Evolutionary conservation across 495 filamentous ascomycete species (phyloP).

Genomic region (Aspergillus panamensis): DNA sequence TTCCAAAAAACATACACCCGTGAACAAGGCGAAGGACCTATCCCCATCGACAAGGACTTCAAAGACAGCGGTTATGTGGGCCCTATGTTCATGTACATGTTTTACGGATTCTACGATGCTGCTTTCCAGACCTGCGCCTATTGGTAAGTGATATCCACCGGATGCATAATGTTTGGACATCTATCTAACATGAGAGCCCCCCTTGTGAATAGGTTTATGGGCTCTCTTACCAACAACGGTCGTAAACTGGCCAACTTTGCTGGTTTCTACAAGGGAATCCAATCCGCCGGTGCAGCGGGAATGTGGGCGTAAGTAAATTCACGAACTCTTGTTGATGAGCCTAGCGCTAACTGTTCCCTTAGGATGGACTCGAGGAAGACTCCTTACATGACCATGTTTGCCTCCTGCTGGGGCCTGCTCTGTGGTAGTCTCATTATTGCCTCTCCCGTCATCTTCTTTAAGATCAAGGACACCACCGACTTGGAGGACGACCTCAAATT

Average conservation of each 20-base stretch:
- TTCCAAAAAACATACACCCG: conserved; percentile 67
- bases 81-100: conserved; percentile 89
- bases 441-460: conserved; percentile 73
- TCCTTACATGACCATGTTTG: conserved; percentile 63
- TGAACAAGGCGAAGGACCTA: conserved; percentile 33
- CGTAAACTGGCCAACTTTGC: conserved; percentile 90
- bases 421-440: conserved; percentile 68
- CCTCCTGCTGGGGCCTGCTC: conserved; percentile 67
- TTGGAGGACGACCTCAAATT: conserved; percentile 79
- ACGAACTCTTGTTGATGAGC: not conserved
- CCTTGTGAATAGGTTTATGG: conserved; percentile 70
- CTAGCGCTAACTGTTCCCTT: not conserved
- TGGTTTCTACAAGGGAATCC: conserved; percentile 96
- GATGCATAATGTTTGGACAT: not conserved
- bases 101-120: conserved; percentile 89
- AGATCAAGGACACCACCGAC: conserved; percentile 67
- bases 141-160: conserved; percentile 57
- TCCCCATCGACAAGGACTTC: conserved; percentile 55
- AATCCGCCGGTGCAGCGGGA: conserved; percentile 87
- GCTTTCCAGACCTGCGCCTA: conserved; percentile 83
- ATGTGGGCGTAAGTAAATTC: conserved; percentile 61
- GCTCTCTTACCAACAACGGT: conserved; percentile 83
- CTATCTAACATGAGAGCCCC: not conserved
- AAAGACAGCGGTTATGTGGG: conserved; percentile 63
- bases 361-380: conserved; percentile 60